These are phyloP conservation scores for Dryas drummondii DNA, from an alignment of 306 rosid genomes.

Conservation along the genomic window DNA sequence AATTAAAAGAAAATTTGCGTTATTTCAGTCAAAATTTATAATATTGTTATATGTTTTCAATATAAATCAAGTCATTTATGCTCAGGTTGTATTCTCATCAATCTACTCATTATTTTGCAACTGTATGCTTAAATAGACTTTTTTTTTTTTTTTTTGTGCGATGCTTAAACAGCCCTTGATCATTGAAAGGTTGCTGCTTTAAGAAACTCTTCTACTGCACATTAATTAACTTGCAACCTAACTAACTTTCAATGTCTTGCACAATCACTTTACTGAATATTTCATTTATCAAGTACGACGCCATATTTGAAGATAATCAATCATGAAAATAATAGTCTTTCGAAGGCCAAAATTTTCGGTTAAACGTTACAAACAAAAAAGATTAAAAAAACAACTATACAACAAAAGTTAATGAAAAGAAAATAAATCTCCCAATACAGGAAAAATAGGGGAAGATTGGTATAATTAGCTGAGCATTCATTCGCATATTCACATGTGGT, in stretches of 20 bases:
- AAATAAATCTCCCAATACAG: conserved; percentile 8
- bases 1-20: no score
- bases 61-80: no score
- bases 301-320: not conserved
- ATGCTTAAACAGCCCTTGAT: not conserved
- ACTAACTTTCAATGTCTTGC: not conserved
- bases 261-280: not conserved
- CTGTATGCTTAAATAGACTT: no score
- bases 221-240: not conserved
- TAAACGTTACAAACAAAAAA: not conserved
- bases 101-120: no score
- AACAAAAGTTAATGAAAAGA: not conserved
- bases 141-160: no score
- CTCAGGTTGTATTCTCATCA: no score
- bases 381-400: no score
- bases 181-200: not conserved
- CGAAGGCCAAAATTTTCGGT: not conserved
- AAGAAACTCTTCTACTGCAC: not conserved
- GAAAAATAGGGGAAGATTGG: conserved; percentile 18
- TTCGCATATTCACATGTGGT: conserved; percentile 21
- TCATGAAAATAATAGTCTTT: not conserved
- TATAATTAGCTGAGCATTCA: conserved; percentile 10
- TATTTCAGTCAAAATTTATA: no score
- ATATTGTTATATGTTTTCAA: no score
- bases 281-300: not conserved